Percentiles rank a stretch among this genome's conserved stretches.
Evolutionary conservation across 352 stramenopile genomes (phyloP).

Genomic region (Phytophthora citrophthora): DNA sequence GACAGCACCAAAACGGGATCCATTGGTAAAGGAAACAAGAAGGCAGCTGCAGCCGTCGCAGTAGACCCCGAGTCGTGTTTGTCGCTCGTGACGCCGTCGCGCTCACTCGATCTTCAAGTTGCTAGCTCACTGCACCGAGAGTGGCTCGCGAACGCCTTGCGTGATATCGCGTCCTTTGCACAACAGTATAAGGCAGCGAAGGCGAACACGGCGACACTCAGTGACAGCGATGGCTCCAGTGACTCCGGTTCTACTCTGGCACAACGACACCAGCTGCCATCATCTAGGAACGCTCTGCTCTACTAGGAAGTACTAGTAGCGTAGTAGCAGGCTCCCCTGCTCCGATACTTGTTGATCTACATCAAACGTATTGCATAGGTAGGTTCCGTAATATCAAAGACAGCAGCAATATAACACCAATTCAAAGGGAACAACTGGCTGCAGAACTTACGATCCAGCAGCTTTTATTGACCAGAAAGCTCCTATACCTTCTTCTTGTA

Average conservation of each 20-base stretch:
- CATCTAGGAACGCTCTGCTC: slow-evolving; percentile 17
- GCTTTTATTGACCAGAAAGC: slow-evolving; percentile 9
- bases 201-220: slow-evolving; percentile 6
- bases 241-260: slow-evolving; percentile 3
- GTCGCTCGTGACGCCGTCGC: slow-evolving; percentile 54
- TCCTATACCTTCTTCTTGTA: slow-evolving; percentile 81
- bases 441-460: neutral
- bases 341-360: slow-evolving; percentile 9
- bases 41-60: slow-evolving; percentile 43
- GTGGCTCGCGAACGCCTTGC: slow-evolving; percentile 76
- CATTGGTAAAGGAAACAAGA: slow-evolving; percentile 53
- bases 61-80: slow-evolving; percentile 57
- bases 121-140: slow-evolving; percentile 73
- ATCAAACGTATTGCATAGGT: neutral
- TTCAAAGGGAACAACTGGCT: slow-evolving; percentile 2
- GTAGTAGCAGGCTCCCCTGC: neutral
- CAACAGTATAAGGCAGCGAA: slow-evolving; percentile 64
- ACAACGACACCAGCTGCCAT: slow-evolving; percentile 14
- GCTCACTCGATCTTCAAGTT: slow-evolving; percentile 72
- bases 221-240: slow-evolving; percentile 15
- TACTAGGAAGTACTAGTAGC: slow-evolving; percentile 12
- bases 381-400: slow-evolving; percentile 3
- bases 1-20: slow-evolving; percentile 17
- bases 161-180: slow-evolving; percentile 69
- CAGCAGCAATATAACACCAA: slow-evolving; percentile 6